Percentiles rank a stretch among this genome's conserved stretches.
Evolutionary conservation across 176 grass and related monocot species (phyloP).

Genomic region (Melocanna baccifera): DNA sequence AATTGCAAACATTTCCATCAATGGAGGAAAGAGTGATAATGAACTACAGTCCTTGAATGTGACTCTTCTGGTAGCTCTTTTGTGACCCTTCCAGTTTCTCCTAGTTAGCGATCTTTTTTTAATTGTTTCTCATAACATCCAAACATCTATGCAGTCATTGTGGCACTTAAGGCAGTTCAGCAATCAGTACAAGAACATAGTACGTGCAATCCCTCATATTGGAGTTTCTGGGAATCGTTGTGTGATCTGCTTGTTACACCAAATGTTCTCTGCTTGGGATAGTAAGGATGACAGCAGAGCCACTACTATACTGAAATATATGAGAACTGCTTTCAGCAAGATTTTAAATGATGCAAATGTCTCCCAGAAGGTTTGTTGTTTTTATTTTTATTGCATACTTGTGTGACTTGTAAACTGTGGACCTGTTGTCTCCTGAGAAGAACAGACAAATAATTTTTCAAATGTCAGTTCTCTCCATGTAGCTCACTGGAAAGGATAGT

Average conservation of each 20-base stretch:
- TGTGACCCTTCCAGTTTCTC: neutral
- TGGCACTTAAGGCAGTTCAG: slow-evolving; percentile 24
- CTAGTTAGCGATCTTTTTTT: neutral
- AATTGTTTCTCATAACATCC: neutral
- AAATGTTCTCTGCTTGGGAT: slow-evolving; percentile 10
- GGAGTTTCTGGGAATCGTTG: neutral
- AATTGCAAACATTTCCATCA: neutral
- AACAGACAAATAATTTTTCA: neutral
- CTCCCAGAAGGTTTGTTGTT: slow-evolving; percentile 13
- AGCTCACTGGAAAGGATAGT: neutral
- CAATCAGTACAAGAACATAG: neutral
- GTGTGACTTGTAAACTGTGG: neutral
- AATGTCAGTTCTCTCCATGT: neutral
- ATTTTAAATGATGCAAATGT: neutral
- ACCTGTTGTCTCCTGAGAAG: neutral
- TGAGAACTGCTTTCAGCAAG: slow-evolving; percentile 7
- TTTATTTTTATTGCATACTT: neutral
- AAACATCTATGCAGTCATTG: slow-evolving; percentile 15
- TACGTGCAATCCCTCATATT: slow-evolving; percentile 5
- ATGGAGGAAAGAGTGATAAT: neutral
- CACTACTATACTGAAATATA: neutral
- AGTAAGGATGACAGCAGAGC: neutral
- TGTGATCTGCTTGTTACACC: neutral
- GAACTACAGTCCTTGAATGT: neutral
- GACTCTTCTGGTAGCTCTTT: slow-evolving; percentile 16